Base-by-base conservation (phyloP, 257 asterid species). In the Haberlea rhodopensis region DNA sequence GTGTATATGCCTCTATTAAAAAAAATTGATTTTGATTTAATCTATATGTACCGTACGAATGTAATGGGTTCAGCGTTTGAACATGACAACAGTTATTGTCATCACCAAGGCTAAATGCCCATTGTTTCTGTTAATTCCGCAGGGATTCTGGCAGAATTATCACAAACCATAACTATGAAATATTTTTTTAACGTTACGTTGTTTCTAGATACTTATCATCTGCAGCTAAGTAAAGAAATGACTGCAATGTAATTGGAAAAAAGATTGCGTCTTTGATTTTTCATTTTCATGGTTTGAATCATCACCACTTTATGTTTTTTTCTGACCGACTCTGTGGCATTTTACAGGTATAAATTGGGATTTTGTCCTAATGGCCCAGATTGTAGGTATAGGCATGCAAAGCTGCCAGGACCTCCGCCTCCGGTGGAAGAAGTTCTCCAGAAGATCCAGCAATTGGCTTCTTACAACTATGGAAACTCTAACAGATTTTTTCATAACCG, bases 351-450 rank as follows among this genome's bases (percentile, higher is more conserved):
- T 79, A 91, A 89, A 68, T 72, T 91, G 78, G 98, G 98, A 68
- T 91, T 91, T 82, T 91, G 98, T 77, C 98, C 97, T 7, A 91
- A 91, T 65, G 98, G 98, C 53, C 95, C 95, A 20, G 96, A 91
- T 78, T 91, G 98, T 79, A 86, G 98, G 60, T 91, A 91, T 68
- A 85, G 98, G 82, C 98, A 91, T 69, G 95, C 96, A 22, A 91
- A 89, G 76, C 82, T 85, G 68, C 98, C 97, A 53, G 98, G 94
- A 68, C 98, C 98, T 68, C 94, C 98, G 5, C 98, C 98, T 73
- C 89, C 97, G 1, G 88, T 84, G 29, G 94, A 83, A 79, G 94
- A 89, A 84, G 89, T 91, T 76, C 95, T 91, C 65, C 97, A 82
- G 87, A 91, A 82, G 88, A 87, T 91, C 68, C 96, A 89, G 80